Conservation (phyloP, 345 rosid genomes). For the Syzygium grande region DNA sequence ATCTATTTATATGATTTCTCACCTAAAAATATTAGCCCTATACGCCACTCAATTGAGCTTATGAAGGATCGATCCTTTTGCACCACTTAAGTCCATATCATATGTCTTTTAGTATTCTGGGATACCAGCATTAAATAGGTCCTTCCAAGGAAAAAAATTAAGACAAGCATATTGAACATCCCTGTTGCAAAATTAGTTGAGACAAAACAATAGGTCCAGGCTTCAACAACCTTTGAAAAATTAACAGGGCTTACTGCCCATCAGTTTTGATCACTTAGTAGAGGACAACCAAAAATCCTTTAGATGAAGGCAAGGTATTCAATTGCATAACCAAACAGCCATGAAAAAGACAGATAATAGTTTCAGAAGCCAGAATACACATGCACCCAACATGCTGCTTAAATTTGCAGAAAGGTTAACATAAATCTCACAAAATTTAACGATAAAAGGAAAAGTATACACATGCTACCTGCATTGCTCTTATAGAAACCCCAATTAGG, state of each 20-base stretch:
- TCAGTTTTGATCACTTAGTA: not conserved
- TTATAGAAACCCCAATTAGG: slow-evolving; percentile 78
- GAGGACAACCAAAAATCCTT: not conserved
- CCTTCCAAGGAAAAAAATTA: not conserved
- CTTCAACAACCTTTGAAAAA: not conserved
- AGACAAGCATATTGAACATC: not conserved
- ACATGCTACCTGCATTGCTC: slow-evolving; percentile 76
- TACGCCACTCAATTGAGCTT: not conserved
- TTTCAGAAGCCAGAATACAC: not conserved
- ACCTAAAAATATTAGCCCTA: not conserved
- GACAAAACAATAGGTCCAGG: not conserved
- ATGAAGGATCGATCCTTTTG: not conserved
- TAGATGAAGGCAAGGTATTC: not conserved
- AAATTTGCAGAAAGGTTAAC: not conserved
- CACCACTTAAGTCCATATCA: not conserved
- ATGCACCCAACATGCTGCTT: not conserved
- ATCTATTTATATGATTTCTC: not conserved
- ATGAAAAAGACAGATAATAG: not conserved
- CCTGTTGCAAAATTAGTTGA: not conserved
- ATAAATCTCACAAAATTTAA: not conserved
- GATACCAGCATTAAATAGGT: not conserved
- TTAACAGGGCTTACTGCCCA: not conserved
- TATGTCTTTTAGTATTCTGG: not conserved
- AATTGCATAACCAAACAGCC: not conserved
- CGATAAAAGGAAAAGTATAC: not conserved